These are phyloP conservation scores for Raphanus raphanistrum DNA, from an alignment of 345 rosid genomes.

Conservation along the genomic window DNA sequence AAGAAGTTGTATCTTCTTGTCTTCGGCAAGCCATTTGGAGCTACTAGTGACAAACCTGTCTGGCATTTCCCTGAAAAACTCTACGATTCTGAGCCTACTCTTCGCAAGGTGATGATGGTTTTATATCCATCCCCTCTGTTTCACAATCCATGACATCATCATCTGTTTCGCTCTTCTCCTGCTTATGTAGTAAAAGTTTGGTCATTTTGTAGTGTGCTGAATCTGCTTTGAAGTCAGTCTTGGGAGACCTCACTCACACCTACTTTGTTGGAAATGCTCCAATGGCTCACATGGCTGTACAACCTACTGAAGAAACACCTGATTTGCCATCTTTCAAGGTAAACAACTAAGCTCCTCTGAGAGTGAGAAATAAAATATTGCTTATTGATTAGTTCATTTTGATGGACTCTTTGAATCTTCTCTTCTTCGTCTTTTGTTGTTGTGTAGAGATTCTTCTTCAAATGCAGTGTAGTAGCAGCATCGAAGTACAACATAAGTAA, in stretches of 20 bases:
- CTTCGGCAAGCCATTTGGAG: slow-evolving; percentile 56
- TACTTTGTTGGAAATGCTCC: slow-evolving; percentile 98
- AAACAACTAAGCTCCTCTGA: not conserved
- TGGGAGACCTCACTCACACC: slow-evolving; percentile 80
- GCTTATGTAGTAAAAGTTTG: not conserved
- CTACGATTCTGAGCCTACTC: slow-evolving; percentile 81
- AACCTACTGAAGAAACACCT: slow-evolving; percentile 44
- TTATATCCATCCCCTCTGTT: not conserved
- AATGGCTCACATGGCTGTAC: slow-evolving; percentile 77
- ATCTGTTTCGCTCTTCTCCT: not conserved
- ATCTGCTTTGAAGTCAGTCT: slow-evolving; percentile 69
- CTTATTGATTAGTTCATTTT: not conserved
- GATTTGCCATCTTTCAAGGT: slow-evolving; percentile 64
- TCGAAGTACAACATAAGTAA: slow-evolving; percentile 62
- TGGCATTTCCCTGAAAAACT: slow-evolving; percentile 98
- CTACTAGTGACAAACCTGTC: slow-evolving; percentile 58
- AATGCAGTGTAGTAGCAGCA: slow-evolving; percentile 83
- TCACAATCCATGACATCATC: slow-evolving; percentile 1
- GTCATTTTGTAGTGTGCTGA: slow-evolving; percentile 76
- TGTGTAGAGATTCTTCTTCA: slow-evolving; percentile 83
- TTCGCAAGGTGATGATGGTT: slow-evolving; percentile 48
- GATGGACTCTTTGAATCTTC: not conserved
- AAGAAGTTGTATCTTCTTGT: slow-evolving; percentile 81
- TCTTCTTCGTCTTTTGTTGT: not conserved
- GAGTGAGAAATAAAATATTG: not conserved